Conservation (phyloP, 176 grass and related monocot species). For the Musa troglodytarum region DNA sequence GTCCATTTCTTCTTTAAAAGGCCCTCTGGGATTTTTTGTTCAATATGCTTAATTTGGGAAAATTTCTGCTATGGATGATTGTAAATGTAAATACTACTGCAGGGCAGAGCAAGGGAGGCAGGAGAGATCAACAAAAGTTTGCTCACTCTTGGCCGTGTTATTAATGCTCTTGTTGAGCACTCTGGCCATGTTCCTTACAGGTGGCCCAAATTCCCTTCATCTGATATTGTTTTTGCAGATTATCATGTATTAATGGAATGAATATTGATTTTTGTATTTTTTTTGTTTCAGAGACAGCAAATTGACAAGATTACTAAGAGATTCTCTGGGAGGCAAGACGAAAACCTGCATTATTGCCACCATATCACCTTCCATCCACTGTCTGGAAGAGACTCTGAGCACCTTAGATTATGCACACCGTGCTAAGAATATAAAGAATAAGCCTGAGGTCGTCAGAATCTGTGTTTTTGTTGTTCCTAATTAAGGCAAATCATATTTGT, state of each 20-base stretch:
- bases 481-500: not conserved
- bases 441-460: conserved; percentile 61
- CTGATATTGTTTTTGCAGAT: not conserved
- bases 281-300: conserved; percentile 89
- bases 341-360: conserved; percentile 99
- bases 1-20: not conserved
- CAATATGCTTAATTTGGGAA: not conserved
- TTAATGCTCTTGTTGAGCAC: conserved; percentile 94
- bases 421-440: conserved; percentile 99
- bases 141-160: conserved; percentile 89
- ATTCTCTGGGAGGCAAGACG: conserved; percentile 95
- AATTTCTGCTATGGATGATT: not conserved
- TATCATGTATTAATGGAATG: not conserved
- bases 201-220: conserved; percentile 22
- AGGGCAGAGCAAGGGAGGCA: conserved; percentile 98
- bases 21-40: not conserved
- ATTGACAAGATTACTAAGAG: conserved; percentile 90
- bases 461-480: conserved; percentile 4
- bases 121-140: conserved; percentile 99
- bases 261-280: conserved; percentile 13
- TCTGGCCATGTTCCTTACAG: conserved; percentile 93
- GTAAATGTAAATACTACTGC: conserved; percentile 18
- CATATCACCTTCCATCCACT: conserved; percentile 83
- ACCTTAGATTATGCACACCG: conserved; percentile 97
- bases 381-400: conserved; percentile 94